Conservation (phyloP, 441 rosid species). For the Macaranga tanarius region DNA sequence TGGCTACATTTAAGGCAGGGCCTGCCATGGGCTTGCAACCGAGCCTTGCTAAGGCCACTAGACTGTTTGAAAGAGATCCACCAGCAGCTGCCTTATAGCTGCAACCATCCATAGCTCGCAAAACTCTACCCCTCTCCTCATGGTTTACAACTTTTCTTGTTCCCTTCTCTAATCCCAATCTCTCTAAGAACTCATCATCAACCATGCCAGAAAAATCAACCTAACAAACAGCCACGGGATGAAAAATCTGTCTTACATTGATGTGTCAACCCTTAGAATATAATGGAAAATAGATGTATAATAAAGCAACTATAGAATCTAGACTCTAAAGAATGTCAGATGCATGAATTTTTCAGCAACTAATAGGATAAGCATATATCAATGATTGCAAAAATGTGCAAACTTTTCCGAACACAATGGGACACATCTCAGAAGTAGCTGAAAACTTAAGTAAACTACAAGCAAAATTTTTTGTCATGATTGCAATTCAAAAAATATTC, state of each 20-base stretch:
- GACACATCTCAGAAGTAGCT: not conserved
- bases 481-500: not conserved
- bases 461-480: not conserved
- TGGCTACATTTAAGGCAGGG: conserved; percentile 69
- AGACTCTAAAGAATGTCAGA: no score
- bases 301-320: no score
- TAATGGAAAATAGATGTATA: not conserved
- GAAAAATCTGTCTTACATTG: not conserved
- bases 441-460: not conserved
- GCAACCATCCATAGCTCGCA: conserved; percentile 98
- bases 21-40: conserved; percentile 56
- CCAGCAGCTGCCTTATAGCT: conserved; percentile 98
- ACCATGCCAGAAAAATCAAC: conserved; percentile 93
- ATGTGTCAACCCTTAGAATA: not conserved
- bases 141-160: conserved; percentile 88
- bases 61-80: conserved; percentile 91
- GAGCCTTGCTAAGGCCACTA: conserved; percentile 88
- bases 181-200: conserved; percentile 68
- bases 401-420: not conserved
- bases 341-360: no score
- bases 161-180: conserved; percentile 75
- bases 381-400: not conserved
- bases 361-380: not conserved
- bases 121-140: conserved; percentile 87
- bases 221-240: conserved; percentile 34